phyloP scores from a whole-genome alignment of 306 rosid genomes.

The Myrica gale region DNA sequence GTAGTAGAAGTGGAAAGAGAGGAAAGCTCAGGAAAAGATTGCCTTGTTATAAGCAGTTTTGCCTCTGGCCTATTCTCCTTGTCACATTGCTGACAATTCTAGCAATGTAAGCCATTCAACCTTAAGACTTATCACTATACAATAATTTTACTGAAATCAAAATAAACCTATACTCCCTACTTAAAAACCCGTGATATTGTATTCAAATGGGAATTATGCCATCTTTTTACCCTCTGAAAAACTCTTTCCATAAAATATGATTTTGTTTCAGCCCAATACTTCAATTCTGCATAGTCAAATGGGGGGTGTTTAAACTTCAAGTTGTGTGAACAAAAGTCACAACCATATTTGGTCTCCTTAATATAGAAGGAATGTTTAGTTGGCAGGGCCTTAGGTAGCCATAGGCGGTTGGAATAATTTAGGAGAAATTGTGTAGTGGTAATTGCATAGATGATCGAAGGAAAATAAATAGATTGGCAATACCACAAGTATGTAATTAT shows the following conservation, averaged over 20 bases:
- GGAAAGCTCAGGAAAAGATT: slow-evolving; percentile 23
- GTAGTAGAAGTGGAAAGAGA: slow-evolving; percentile 35
- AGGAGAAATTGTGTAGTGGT: no score
- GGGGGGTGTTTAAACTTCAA: background rate
- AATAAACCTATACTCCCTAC: background rate
- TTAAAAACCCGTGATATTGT: background rate
- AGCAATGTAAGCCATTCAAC: slow-evolving; percentile 50
- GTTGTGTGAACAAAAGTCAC: background rate
- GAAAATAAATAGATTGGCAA: background rate
- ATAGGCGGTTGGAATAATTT: no score
- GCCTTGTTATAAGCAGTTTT: slow-evolving; percentile 27
- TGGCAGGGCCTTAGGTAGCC: no score
- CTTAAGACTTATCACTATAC: no score
- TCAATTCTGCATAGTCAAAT: background rate
- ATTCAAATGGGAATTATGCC: background rate
- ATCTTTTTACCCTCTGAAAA: background rate
- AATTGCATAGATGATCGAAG: background rate
- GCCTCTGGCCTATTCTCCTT: slow-evolving; percentile 36
- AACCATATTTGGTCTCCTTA: background rate
- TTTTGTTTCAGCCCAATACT: background rate
- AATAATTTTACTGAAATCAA: background rate
- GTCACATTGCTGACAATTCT: slow-evolving; percentile 43
- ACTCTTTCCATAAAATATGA: background rate
- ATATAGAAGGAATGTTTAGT: background rate
- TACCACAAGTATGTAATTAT: no score